phyloP scores from a whole-genome alignment of 306 rosid genomes.

The Ziziphus jujuba region DNA sequence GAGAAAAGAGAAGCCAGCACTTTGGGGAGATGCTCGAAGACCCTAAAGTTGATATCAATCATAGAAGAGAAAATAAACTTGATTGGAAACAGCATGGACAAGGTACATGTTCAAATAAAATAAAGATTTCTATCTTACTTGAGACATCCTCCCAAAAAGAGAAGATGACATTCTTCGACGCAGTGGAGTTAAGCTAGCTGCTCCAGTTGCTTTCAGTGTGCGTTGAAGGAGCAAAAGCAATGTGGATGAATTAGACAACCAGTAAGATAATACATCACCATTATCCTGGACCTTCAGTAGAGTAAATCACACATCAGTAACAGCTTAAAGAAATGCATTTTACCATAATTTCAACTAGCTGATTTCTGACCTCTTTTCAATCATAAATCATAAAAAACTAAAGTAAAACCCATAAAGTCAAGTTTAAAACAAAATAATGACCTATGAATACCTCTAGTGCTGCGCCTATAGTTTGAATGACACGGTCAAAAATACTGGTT shows the following conservation, averaged over 20 bases:
- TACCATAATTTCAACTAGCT: not conserved
- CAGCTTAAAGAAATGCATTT: not conserved
- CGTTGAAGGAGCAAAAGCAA: constrained; percentile 93
- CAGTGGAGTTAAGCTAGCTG: constrained; percentile 99
- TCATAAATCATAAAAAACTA: not conserved
- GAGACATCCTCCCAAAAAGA: constrained; percentile 99
- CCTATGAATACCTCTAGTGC: constrained; percentile 69
- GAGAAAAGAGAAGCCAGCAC: constrained; percentile 85
- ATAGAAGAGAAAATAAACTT: constrained; percentile 10
- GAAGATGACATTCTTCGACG: constrained; percentile 94
- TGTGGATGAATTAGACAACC: constrained; percentile 97
- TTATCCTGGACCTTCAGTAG: constrained; percentile 81
- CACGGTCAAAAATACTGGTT: constrained; percentile 91
- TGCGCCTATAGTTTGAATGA: constrained; percentile 94
- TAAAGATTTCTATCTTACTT: constrained; percentile 43
- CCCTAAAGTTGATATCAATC: constrained; percentile 55
- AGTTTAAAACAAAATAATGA: too few relatives aligned
- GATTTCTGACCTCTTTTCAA: not conserved
- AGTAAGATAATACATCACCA: constrained; percentile 80
- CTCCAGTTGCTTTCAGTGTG: constrained; percentile 98
- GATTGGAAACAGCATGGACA: constrained; percentile 19
- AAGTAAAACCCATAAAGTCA: not conserved
- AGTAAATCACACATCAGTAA: constrained; percentile 21
- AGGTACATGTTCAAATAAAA: not conserved
- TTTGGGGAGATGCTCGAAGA: constrained; percentile 88